Base-by-base conservation (phyloP, 108 stramenopile species). In the Chaetoceros muelleri region DNA sequence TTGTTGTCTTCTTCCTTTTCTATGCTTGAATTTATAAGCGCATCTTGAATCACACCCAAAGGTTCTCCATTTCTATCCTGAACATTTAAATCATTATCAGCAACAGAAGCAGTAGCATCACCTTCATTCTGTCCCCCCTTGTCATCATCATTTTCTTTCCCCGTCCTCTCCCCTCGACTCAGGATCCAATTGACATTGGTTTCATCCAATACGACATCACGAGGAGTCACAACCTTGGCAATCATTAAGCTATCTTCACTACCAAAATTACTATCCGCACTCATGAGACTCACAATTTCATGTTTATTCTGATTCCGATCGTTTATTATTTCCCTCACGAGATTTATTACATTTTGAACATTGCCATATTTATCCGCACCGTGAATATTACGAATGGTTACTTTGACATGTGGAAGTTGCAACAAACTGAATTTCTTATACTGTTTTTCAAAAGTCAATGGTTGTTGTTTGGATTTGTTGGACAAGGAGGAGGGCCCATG, bases 341-440 rank as follows among this genome's bases (percentile, higher is more conserved):
- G 63, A 53, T 57, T 40, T 16, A 67, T 55, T 49, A 72, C 48
- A 1, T 52, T 56, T 50, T 64, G 55, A 16, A 68, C 47, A 2
- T 52, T 48, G 0, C 27, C 54, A 60, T 61, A 31, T 22, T 61
- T 55, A 0, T 28, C 50, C 24, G 3, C 61, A 50, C 48, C 30
- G 10, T 56, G 54, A 25, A 73, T 69, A 19, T 69, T 69, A 25
- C 72, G 67, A 13, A 73, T 19, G 2, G 72, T 69, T 13, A 73
- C 67, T 29, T 73, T 73, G 58, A 65, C 64, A 44, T 59, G 57
- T 13, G 72, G 72, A 21, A 73, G 44, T 30, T 69, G 68, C 23
- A 72, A 24, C n/a, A n/a, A n/a, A n/a, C n/a, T n/a, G n/a, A n/a
- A n/a, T n/a, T n/a, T n/a, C n/a, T n/a, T n/a, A n/a, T n/a, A n/a